A percentile compares a stretch with the other conserved stretches of the same genome.
Evolutionary conservation across 805 yeast species (phyloP).

Genomic region (Ogataea ramenticola): DNA sequence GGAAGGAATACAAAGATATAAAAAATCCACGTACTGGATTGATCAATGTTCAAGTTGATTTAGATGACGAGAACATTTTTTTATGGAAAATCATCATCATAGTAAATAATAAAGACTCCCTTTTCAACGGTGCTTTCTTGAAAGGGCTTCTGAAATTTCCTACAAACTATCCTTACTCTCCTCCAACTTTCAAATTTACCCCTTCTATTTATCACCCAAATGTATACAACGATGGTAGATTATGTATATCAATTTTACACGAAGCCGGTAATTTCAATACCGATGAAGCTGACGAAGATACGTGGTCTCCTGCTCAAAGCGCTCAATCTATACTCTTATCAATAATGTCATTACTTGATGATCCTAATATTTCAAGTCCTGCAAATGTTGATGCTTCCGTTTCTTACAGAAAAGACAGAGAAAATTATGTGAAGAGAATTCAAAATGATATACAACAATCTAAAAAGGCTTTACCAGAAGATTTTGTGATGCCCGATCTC

Average conservation of each 20-base stretch:
- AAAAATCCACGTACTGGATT: conserved; percentile 80
- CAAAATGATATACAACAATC: conserved; percentile 76
- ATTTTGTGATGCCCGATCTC: conserved; percentile 71
- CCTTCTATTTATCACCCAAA: conserved; percentile 96
- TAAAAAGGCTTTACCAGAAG: conserved; percentile 79
- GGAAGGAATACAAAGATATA: conserved; percentile 90
- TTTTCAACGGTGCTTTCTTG: conserved; percentile 91
- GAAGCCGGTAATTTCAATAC: conserved; percentile 81
- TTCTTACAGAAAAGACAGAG: conserved; percentile 78
- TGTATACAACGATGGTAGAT: conserved; percentile 87
- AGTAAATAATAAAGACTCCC: conserved; percentile 84
- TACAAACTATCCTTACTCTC: conserved; percentile 81
- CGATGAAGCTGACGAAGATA: conserved; percentile 89
- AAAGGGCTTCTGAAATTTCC: conserved; percentile 93
- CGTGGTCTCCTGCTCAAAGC: conserved; percentile 93
- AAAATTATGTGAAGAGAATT: conserved; percentile 71
- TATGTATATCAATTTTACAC: conserved; percentile 90
- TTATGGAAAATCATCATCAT: conserved; percentile 84
- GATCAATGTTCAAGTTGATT: conserved; percentile 28
- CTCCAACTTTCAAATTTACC: conserved; percentile 89
- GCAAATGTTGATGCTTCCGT: conserved; percentile 98
- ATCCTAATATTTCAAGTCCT: conserved; percentile 90
- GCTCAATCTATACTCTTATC: conserved; percentile 91
- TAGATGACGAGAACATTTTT: conserved; percentile 53
- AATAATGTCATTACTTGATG: conserved; percentile 84